Conservation (phyloP, 108 stramenopile genomes). For the Nitzschia putrida region DNA sequence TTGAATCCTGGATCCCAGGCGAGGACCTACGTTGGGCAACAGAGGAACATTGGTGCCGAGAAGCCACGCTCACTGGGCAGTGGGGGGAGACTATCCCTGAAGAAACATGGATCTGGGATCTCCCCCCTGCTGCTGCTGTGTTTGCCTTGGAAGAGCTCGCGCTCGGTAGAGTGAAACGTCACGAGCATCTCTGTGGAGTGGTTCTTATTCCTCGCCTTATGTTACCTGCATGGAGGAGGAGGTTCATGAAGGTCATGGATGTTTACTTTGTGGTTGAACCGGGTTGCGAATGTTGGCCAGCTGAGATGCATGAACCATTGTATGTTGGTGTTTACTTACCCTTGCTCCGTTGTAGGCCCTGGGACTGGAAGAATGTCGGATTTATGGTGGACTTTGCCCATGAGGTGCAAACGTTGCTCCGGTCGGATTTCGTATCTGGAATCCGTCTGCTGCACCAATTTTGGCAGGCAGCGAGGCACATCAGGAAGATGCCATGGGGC, state of each 20-base stretch:
- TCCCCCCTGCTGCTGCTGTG: constrained; percentile 38
- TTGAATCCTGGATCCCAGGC: constrained; percentile 7
- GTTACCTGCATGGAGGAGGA: constrained; percentile 39
- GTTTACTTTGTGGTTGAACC: constrained; percentile 12
- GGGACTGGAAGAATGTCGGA: constrained; percentile 20
- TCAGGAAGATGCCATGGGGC: constrained; percentile 33
- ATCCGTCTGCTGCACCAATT: constrained; percentile 56
- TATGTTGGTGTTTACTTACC: constrained; percentile 40
- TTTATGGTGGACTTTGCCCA: constrained; percentile 16
- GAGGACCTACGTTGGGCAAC: too few species aligned
- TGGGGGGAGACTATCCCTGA: neutral
- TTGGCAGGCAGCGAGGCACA: constrained; percentile 13
- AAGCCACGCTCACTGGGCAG: too few species aligned
- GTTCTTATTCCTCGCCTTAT: constrained; percentile 47
- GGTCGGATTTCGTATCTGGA: constrained; percentile 10
- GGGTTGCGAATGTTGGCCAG: constrained; percentile 31
- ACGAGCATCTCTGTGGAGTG: constrained; percentile 13
- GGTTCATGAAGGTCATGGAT: constrained; percentile 26
- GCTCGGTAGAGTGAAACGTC: constrained; percentile 40
- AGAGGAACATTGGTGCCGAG: too few species aligned
- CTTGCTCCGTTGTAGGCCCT: constrained; percentile 24
- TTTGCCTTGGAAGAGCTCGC: constrained; percentile 33
- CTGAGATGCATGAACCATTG: constrained; percentile 37
- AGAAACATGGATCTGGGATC: constrained; percentile 29
- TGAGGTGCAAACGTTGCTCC: constrained; percentile 36